Conservation (phyloP, 345 rosid genomes). For the Salix koriyanagi region DNA sequence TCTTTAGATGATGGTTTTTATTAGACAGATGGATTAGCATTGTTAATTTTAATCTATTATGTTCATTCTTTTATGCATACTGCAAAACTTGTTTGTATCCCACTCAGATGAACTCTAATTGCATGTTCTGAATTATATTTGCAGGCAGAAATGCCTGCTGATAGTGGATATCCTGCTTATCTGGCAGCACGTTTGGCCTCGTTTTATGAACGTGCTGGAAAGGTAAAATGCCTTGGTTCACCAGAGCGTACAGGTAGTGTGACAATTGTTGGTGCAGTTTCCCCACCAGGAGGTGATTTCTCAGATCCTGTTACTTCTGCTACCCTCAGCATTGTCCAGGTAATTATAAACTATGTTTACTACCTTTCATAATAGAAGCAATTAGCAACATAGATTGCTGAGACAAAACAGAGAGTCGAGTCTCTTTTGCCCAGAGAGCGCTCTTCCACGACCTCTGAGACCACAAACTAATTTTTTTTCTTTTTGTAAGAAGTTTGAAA, state of each 20-base stretch:
- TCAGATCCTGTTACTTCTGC: slow-evolving; percentile 99
- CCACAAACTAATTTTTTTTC: not conserved
- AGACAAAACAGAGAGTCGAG: not conserved
- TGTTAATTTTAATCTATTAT: not conserved
- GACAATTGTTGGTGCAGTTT: slow-evolving; percentile 98
- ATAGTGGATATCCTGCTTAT: slow-evolving; percentile 99
- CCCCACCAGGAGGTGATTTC: slow-evolving; percentile 99
- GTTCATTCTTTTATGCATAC: not conserved
- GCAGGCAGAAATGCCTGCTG: slow-evolving; percentile 99
- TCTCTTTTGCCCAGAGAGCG: not conserved
- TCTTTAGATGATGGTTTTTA: not conserved
- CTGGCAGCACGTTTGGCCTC: slow-evolving; percentile 98
- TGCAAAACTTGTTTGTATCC: not conserved
- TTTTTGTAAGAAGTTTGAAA: not conserved
- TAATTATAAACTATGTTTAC: slow-evolving; percentile 25
- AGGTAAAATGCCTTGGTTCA: slow-evolving; percentile 96
- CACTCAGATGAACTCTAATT: slow-evolving; percentile 1
- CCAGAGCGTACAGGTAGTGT: slow-evolving; percentile 99
- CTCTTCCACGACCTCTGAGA: not conserved
- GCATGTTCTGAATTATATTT: slow-evolving; percentile 24
- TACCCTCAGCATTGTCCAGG: slow-evolving; percentile 99
- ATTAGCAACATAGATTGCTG: not conserved
- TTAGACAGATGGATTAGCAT: not conserved
- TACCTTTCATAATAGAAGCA: not conserved
- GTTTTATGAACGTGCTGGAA: slow-evolving; percentile 98